Percentiles rank a stretch among this genome's conserved stretches.
Evolutionary conservation across 2,329 filamentous ascomycete genomes (phyloP).

Genomic region (Hypoxylon rubiginosum): DNA sequence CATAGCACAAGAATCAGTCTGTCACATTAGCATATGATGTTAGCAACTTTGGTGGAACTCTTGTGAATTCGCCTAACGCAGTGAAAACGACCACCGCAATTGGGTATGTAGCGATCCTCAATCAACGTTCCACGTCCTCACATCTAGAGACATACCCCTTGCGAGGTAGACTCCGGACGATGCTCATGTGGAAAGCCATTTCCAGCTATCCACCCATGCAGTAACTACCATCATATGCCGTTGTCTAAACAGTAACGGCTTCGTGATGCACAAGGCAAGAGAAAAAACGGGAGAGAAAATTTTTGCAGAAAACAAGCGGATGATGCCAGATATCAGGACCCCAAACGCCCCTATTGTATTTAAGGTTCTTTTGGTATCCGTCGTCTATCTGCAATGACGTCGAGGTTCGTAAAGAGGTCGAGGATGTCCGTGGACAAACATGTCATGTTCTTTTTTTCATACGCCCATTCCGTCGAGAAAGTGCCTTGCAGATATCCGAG

Average conservation of each 20-base stretch:
- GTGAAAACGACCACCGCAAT: constrained; percentile 65
- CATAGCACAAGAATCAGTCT: background rate
- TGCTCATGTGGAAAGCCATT: constrained; percentile 70
- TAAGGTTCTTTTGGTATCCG: constrained; percentile 71
- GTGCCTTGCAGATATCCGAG: constrained; percentile 71
- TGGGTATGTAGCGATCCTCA: constrained; percentile 74
- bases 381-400: constrained; percentile 78
- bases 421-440: constrained; percentile 54
- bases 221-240: constrained; percentile 51
- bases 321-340: constrained; percentile 87
- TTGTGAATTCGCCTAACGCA: constrained; percentile 72
- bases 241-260: constrained; percentile 58
- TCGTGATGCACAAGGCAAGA: constrained; percentile 60
- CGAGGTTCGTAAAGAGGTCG: constrained; percentile 53
- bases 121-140: constrained; percentile 74
- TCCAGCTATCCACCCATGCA: constrained; percentile 72
- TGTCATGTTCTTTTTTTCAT: constrained; percentile 56
- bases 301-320: constrained; percentile 57
- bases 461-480: constrained; percentile 62
- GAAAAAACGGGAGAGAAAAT: constrained; percentile 61
- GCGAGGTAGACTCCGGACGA: constrained; percentile 56
- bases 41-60: constrained; percentile 61
- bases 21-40: constrained; percentile 14
- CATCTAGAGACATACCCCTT: constrained; percentile 52
- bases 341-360: constrained; percentile 77